phyloP scores from a whole-genome alignment of 2,329 filamentous ascomycete species.

The Aspergillus intermedius region DNA sequence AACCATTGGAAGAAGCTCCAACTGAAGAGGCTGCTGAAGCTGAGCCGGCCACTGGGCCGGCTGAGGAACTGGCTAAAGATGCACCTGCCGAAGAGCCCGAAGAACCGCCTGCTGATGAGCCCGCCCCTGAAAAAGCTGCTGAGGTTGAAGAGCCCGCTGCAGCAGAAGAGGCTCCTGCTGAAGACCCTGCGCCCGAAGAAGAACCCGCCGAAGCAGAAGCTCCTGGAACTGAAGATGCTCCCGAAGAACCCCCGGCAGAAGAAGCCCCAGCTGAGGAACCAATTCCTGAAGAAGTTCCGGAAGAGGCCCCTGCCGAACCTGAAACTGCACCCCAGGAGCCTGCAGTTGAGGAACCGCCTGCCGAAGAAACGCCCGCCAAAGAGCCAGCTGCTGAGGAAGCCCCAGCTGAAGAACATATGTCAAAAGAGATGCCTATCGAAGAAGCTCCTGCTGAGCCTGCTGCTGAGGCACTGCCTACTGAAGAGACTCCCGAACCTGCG shows the following conservation, averaged over 20 bases:
- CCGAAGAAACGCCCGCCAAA: slow-evolving; percentile 9
- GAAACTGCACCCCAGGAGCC: slow-evolving; percentile 8
- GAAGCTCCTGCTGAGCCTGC: slow-evolving; percentile 4
- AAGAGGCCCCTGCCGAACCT: slow-evolving; percentile 7
- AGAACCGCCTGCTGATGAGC: slow-evolving; percentile 9
- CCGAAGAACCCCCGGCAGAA: slow-evolving; percentile 2
- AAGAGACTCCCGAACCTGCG: slow-evolving; percentile 11
- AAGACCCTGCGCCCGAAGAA: slow-evolving; percentile 11
- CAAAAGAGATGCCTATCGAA: slow-evolving; percentile 10
- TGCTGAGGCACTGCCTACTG: slow-evolving; percentile 10
- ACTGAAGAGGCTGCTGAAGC: not conserved
- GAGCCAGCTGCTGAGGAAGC: slow-evolving; percentile 8
- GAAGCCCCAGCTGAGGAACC: slow-evolving; percentile 14
- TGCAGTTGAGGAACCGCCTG: slow-evolving; percentile 7
- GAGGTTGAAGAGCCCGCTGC: slow-evolving; percentile 6
- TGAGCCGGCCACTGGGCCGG: not conserved
- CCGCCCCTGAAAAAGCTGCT: slow-evolving; percentile 8
- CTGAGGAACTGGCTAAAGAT: slow-evolving; percentile 1
- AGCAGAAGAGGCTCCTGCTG: slow-evolving; percentile 6
- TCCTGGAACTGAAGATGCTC: not conserved
- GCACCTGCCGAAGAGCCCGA: slow-evolving; percentile 10
- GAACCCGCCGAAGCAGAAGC: slow-evolving; percentile 2
- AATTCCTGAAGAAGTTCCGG: slow-evolving; percentile 3
- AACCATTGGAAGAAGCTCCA: slow-evolving; percentile 1
- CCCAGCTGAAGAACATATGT: slow-evolving; percentile 7